These are phyloP conservation scores for Gaeumannomyces sp. DNA, from an alignment of 2,329 filamentous ascomycete species.

Conservation along the genomic window DNA sequence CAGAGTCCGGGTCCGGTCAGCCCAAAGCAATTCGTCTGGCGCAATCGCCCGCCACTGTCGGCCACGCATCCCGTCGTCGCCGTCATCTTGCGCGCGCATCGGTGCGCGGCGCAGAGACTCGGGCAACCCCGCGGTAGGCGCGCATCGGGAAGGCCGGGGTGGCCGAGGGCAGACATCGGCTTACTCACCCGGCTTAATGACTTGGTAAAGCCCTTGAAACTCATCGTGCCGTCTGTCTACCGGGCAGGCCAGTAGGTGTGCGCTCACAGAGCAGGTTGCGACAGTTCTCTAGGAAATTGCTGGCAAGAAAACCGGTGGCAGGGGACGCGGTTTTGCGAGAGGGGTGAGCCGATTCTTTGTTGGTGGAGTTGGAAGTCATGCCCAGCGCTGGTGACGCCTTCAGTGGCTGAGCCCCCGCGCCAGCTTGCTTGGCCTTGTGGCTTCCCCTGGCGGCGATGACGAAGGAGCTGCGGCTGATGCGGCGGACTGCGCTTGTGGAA, in stretches of 20 bases:
- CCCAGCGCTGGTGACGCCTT: conserved; percentile 9
- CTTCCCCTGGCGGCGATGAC: neutral
- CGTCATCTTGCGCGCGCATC: neutral
- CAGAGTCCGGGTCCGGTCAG: conserved; percentile 10
- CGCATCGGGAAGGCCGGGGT: neutral
- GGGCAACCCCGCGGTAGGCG: too few relatives aligned
- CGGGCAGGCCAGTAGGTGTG: neutral
- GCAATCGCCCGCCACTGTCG: neutral
- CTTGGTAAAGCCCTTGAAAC: conserved; percentile 10
- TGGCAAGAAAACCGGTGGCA: neutral
- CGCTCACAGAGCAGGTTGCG: neutral
- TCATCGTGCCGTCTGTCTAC: conserved; percentile 5
- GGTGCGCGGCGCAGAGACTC: neutral
- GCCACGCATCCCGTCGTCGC: too few relatives aligned
- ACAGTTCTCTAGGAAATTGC: neutral
- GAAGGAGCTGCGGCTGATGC: conserved; percentile 2
- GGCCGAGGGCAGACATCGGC: neutral
- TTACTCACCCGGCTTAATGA: conserved; percentile 8
- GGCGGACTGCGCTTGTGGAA: neutral
- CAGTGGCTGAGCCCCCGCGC: conserved; percentile 10
- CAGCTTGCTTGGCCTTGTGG: conserved; percentile 3
- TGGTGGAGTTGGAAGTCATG: conserved; percentile 10
- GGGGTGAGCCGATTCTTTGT: neutral
- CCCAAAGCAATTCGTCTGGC: neutral
- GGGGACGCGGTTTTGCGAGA: neutral